Percentiles rank a stretch among this genome's conserved stretches.
These are phyloP conservation scores for Ulmus americana DNA, from an alignment of 331 rosid species.

Conservation along the genomic window DNA sequence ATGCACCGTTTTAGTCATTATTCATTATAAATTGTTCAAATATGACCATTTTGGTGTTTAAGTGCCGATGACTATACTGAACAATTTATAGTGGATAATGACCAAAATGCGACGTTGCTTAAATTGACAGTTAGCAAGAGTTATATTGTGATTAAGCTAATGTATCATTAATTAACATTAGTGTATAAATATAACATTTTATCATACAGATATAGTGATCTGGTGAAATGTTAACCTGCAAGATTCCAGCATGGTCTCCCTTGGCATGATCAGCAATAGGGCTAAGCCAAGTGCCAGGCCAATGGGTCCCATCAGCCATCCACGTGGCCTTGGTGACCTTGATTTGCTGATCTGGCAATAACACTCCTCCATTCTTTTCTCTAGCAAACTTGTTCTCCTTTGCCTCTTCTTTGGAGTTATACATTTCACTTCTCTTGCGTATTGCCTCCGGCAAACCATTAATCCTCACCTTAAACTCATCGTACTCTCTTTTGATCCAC, in stretches of 20 bases:
- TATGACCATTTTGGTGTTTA: too few relatives aligned
- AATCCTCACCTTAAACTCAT: conserved; percentile 69
- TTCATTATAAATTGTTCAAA: too few relatives aligned
- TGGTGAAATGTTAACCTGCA: conserved; percentile 34
- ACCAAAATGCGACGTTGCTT: too few relatives aligned
- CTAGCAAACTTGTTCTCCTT: conserved; percentile 40
- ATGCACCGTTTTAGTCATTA: too few relatives aligned
- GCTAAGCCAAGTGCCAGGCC: conserved; percentile 64
- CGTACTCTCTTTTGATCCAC: conserved; percentile 76
- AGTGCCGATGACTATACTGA: fast-evolving
- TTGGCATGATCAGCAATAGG: conserved; percentile 46
- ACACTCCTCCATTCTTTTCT: conserved; percentile 45
- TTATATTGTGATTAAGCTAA: too few relatives aligned
- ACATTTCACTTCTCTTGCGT: conserved; percentile 30
- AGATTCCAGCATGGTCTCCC: conserved; percentile 78
- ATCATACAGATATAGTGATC: too few relatives aligned
- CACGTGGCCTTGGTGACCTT: conserved; percentile 48
- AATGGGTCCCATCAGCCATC: conserved; percentile 81
- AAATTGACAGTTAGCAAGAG: too few relatives aligned
- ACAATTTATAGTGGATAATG: too few relatives aligned
- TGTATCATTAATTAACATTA: too few relatives aligned
- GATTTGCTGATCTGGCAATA: conserved; percentile 21
- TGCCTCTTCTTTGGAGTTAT: conserved; percentile 42
- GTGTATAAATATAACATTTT: too few relatives aligned
- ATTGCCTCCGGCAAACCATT: conserved; percentile 60